A percentile compares a stretch with the other conserved stretches of the same genome.
Conservation (phyloP, 805 yeast genomes). For the Pichia nanzhaoensis region DNA sequence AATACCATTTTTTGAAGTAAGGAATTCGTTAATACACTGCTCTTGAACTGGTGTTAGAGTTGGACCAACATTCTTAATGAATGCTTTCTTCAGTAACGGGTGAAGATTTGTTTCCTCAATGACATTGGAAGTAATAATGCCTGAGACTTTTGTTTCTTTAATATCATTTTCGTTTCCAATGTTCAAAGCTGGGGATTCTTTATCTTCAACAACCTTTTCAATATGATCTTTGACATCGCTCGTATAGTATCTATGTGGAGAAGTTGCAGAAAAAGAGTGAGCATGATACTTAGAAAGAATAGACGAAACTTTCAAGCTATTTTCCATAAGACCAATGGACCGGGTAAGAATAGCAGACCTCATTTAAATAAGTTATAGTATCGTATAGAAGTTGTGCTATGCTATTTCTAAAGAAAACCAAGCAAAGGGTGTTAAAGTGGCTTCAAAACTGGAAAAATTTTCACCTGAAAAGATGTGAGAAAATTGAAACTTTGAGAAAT, state of each 20-base stretch:
- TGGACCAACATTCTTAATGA: conserved; percentile 35
- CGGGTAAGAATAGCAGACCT: too few relatives aligned
- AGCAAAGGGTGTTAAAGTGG: too few relatives aligned
- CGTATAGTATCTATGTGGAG: neutral
- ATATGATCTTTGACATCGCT: neutral
- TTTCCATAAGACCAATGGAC: too few relatives aligned
- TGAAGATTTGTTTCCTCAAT: conserved; percentile 26
- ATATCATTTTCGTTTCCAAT: neutral
- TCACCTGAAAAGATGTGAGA: too few relatives aligned
- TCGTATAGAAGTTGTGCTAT: too few relatives aligned
- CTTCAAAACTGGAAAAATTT: too few relatives aligned
- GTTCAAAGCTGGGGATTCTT: too few relatives aligned
- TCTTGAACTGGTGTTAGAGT: conserved; percentile 66
- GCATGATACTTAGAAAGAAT: too few relatives aligned
- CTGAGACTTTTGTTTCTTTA: neutral
- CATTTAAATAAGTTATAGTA: too few relatives aligned
- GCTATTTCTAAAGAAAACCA: too few relatives aligned
- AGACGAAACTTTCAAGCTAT: too few relatives aligned
- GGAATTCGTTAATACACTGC: conserved; percentile 50
- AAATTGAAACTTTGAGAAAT: too few relatives aligned
- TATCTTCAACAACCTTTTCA: neutral
- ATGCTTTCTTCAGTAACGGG: conserved; percentile 23
- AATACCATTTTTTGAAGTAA: conserved; percentile 48
- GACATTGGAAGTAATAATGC: conserved; percentile 12
- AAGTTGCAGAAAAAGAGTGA: neutral